Conservation (phyloP, 352 stramenopile species). For the Globisporangium perplexum region DNA sequence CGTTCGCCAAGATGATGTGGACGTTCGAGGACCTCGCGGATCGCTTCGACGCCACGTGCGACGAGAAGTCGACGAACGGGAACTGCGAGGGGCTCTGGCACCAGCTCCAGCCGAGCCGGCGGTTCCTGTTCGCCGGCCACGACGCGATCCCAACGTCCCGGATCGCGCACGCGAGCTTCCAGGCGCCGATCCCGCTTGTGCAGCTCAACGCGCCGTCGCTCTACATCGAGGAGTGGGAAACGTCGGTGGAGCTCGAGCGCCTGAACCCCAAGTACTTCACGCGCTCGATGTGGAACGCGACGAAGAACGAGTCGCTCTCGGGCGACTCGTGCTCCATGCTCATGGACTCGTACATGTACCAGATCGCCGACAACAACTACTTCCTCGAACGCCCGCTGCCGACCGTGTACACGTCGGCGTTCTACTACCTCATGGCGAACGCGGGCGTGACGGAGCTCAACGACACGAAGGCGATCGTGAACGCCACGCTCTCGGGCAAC, state of each 20-base stretch:
- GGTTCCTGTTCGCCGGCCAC: slow-evolving; percentile 33
- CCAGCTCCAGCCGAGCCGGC: slow-evolving; percentile 32
- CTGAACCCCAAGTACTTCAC: slow-evolving; percentile 23
- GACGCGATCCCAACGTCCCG: slow-evolving; percentile 19
- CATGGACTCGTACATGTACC: slow-evolving; percentile 39
- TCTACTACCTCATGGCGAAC: slow-evolving; percentile 48
- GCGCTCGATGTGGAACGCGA: slow-evolving; percentile 14
- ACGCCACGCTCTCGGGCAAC: neutral
- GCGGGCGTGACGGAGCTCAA: slow-evolving; percentile 26
- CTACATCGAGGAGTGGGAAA: slow-evolving; percentile 6
- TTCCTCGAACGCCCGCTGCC: slow-evolving; percentile 36
- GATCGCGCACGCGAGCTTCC: slow-evolving; percentile 26
- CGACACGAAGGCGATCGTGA: neutral
- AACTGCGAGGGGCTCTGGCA: slow-evolving; percentile 34
- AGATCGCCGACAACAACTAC: slow-evolving; percentile 40
- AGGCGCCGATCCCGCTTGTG: slow-evolving; percentile 33
- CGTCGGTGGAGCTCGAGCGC: slow-evolving; percentile 19
- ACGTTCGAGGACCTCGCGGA: slow-evolving; percentile 18
- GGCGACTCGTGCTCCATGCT: slow-evolving; percentile 27
- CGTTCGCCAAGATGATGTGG: slow-evolving; percentile 37
- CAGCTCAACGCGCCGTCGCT: slow-evolving; percentile 28
- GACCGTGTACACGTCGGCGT: slow-evolving; percentile 36
- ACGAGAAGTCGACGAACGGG: slow-evolving; percentile 9
- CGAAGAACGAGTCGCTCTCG: slow-evolving; percentile 14
- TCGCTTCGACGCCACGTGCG: slow-evolving; percentile 32